A percentile compares a stretch with the other conserved stretches of the same genome.
Evolutionary conservation across 352 stramenopile genomes (phyloP).

Genomic region (Globisporangium solare): DNA sequence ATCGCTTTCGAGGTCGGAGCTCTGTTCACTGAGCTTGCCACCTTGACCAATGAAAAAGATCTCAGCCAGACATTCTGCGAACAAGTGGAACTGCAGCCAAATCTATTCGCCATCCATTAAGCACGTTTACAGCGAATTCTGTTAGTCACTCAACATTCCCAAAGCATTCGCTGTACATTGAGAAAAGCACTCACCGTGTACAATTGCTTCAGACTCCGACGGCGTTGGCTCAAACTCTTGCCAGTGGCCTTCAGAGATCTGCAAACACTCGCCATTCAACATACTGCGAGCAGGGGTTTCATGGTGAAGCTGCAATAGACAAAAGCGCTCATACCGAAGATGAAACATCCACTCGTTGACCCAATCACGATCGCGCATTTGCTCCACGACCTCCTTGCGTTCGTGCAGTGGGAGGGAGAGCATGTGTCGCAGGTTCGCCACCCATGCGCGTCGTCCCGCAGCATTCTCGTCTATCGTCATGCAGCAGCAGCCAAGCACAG

Average conservation of each 20-base stretch:
- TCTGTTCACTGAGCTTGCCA: no score
- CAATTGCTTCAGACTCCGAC: slow-evolving; percentile 47
- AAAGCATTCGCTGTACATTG: background rate
- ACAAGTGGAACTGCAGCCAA: slow-evolving; percentile 75
- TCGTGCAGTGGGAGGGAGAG: slow-evolving; percentile 46
- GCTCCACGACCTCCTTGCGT: slow-evolving; percentile 40
- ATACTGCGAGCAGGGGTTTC: no score
- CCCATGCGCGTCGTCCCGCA: slow-evolving; percentile 59
- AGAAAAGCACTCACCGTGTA: slow-evolving; percentile 37
- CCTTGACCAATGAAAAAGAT: slow-evolving; percentile 39
- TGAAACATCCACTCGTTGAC: slow-evolving; percentile 80
- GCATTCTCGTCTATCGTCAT: slow-evolving; percentile 54
- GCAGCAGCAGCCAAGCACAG: no score
- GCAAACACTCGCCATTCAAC: slow-evolving; percentile 1
- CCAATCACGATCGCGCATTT: slow-evolving; percentile 73
- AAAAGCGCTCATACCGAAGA: slow-evolving; percentile 28
- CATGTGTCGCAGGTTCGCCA: slow-evolving; percentile 46
- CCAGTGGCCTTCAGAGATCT: slow-evolving; percentile 36
- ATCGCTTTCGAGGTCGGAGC: slow-evolving; percentile 3
- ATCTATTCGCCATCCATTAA: slow-evolving; percentile 27
- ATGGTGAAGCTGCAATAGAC: background rate
- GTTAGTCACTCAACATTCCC: background rate
- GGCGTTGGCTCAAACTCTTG: slow-evolving; percentile 29
- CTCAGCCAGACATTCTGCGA: slow-evolving; percentile 58
- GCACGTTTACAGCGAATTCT: background rate